phyloP scores from a whole-genome alignment of 352 stramenopile species.

The Phytophthora meadii region DNA sequence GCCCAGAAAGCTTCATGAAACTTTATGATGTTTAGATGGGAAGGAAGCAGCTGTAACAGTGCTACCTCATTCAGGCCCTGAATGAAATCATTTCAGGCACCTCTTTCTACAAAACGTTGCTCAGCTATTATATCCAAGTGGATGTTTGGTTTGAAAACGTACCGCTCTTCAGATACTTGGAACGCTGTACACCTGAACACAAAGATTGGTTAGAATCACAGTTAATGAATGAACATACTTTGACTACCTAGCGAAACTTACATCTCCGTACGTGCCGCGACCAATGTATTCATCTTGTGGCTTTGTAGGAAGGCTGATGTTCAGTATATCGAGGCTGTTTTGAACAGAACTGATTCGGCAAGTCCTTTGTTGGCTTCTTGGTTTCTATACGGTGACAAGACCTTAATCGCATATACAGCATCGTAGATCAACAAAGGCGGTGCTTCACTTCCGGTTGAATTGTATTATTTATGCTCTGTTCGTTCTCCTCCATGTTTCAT shows the following conservation, averaged over 20 bases:
- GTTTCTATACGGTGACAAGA: too few relatives aligned
- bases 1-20: constrained; percentile 69
- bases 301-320: constrained; percentile 19
- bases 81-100: constrained; percentile 30
- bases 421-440: too few relatives aligned
- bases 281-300: constrained; percentile 49
- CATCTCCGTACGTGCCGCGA: constrained; percentile 60
- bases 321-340: too few relatives aligned
- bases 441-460: too few relatives aligned
- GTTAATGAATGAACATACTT: neutral
- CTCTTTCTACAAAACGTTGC: constrained; percentile 22
- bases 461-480: too few relatives aligned
- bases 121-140: too few relatives aligned
- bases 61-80: constrained; percentile 39
- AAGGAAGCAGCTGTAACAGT: constrained; percentile 53
- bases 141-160: neutral
- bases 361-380: neutral
- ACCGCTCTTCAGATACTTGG: constrained; percentile 40
- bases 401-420: too few relatives aligned
- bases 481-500: too few relatives aligned
- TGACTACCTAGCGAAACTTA: constrained; percentile 24
- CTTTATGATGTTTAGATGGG: constrained; percentile 59
- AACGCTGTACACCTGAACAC: too few relatives aligned
- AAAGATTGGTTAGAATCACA: constrained; percentile 16
- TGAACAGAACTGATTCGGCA: too few relatives aligned